Evolutionary conservation across 768 basidiomycete species (phyloP).

Genomic region (Holtermannia corniformis): DNA sequence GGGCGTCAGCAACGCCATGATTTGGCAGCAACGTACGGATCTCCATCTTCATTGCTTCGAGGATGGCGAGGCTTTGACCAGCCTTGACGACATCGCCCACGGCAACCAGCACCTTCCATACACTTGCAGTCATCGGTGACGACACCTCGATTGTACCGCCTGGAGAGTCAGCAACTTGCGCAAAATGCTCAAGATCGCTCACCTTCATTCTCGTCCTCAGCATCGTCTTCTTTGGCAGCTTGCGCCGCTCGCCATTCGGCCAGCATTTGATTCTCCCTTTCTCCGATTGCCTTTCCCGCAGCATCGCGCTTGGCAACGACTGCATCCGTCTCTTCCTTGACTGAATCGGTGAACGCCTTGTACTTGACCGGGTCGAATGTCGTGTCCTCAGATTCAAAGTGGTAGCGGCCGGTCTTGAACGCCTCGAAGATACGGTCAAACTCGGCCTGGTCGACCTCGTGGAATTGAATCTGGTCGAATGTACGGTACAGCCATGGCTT

Average conservation of each 20-base stretch:
- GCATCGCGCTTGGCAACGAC: slow-evolving; percentile 45
- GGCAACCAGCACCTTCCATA: slow-evolving; percentile 20
- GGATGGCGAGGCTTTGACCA: slow-evolving; percentile 18
- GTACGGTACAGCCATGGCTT: slow-evolving; percentile 55
- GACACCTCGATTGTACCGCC: slow-evolving; percentile 7
- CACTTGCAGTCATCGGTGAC: slow-evolving; percentile 23
- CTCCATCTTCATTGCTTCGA: slow-evolving; percentile 34
- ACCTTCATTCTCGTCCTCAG: slow-evolving; percentile 2
- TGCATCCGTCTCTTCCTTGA: slow-evolving; percentile 44
- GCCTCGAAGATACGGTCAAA: slow-evolving; percentile 42
- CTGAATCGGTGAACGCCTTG: slow-evolving; percentile 43
- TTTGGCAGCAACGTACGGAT: slow-evolving; percentile 14
- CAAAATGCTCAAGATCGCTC: neutral
- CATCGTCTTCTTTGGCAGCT: slow-evolving; percentile 1
- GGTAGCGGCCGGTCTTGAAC: slow-evolving; percentile 22
- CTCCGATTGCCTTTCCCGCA: slow-evolving; percentile 37
- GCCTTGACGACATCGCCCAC: slow-evolving; percentile 16
- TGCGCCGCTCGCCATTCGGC: slow-evolving; percentile 43
- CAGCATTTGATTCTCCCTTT: slow-evolving; percentile 42
- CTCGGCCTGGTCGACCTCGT: slow-evolving; percentile 42
- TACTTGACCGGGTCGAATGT: slow-evolving; percentile 53
- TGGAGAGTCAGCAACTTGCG: too few species aligned
- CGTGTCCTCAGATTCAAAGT: slow-evolving; percentile 46
- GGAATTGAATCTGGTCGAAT: slow-evolving; percentile 59
- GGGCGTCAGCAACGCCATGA: neutral